These are phyloP conservation scores for Tetraselmis striata DNA, from an alignment of 139 green algal species.

Conservation along the genomic window DNA sequence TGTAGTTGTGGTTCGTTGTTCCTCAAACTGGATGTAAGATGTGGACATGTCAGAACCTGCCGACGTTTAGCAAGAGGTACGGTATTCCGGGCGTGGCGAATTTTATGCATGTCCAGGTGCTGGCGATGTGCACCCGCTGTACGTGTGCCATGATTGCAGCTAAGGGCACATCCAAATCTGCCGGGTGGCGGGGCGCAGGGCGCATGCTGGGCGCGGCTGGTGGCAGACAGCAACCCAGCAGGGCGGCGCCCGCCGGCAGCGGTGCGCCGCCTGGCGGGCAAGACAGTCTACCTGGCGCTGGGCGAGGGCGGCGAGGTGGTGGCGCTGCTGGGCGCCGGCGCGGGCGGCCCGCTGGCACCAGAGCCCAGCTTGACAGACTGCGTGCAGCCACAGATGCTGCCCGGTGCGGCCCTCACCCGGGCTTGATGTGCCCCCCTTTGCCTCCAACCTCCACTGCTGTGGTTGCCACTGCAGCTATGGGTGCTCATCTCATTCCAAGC, in stretches of 20 bases:
- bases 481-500: too few relatives aligned
- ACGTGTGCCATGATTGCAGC: too few relatives aligned
- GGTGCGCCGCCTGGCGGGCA: background rate
- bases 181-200: too few relatives aligned
- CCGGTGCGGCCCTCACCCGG: too few relatives aligned
- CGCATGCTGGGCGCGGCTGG: background rate
- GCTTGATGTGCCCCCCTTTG: background rate
- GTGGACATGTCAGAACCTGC: background rate
- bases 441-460: background rate
- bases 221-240: background rate
- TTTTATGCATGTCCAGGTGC: too few relatives aligned
- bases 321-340: background rate
- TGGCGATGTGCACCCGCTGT: too few relatives aligned
- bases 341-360: background rate
- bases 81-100: too few relatives aligned
- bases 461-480: background rate
- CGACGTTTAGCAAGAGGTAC: too few relatives aligned
- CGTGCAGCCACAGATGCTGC: background rate
- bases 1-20: background rate
- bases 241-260: background rate
- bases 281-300: background rate
- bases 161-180: too few relatives aligned
- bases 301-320: background rate
- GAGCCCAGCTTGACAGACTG: background rate
- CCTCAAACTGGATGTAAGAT: too few relatives aligned